Evolutionary conservation across 148 eudicot genomes (phyloP), one percentile per base, ranked within the genome.

Genomic region (Rhododendron henanense): DNA sequence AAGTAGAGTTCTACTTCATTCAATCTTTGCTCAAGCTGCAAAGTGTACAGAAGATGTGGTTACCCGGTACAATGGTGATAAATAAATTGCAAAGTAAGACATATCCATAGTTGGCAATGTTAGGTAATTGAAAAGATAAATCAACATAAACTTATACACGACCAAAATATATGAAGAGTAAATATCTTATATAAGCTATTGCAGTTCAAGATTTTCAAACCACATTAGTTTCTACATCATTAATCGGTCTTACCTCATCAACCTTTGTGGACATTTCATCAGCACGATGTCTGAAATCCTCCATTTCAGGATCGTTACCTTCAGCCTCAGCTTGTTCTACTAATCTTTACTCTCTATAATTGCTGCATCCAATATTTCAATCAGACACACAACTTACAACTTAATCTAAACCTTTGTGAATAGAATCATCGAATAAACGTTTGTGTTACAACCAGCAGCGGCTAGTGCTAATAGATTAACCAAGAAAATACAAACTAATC

Each of bases 1-100:
- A 48, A 83, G 89, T 93, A 96, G 85, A 94, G 92, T 55, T 96
- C 96, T 78, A 96, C 89, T 84, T 95, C 98, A 35, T 83, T 86
- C 83, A 96, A 88, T 84, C 41, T 91, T 79, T 94, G 87, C 91
- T 96, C 98, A 47, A 95, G 92, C 98, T 95, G 92, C 84, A 88
- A 53, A 81, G 45, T 28, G 53, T 53, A n/a, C 1, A 28, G 75
- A 82, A 48, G 1, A 48, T 48, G 51, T 48, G 51, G 51, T 48
- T 59, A 59, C 35, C 51, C 11, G 2, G 10, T 48, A 82, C 35
- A 11, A 61, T 35, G 47, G 25, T 23, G 15, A 25, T 41, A 19
- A 6, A 47, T 9, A 8, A 48, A 48, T 48, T 48, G 13, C 51
- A 10, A 25, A 59, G n/a, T 50, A 5, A 21, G 14, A 35, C 61